phyloP scores from a whole-genome alignment of 1,284 basidiomycete species.

The Marasmius oreades region DNA sequence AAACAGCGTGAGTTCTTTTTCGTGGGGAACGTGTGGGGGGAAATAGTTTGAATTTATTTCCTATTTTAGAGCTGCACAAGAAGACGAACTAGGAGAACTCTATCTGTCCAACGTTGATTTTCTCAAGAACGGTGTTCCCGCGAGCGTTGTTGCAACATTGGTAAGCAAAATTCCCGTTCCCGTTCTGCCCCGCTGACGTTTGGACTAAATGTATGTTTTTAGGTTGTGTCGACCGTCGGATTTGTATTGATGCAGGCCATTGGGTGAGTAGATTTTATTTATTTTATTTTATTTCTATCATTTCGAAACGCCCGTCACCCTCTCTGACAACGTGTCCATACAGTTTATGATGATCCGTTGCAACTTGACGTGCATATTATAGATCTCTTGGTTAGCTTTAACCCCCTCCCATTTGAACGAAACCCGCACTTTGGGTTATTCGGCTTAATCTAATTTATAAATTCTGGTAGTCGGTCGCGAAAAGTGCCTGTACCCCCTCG shows the following conservation, averaged over 20 bases:
- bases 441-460: too few species aligned
- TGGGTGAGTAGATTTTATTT: slow-evolving; percentile 61
- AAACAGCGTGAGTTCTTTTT: slow-evolving; percentile 76
- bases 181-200: background rate
- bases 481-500: too few species aligned
- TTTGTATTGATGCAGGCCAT: slow-evolving; percentile 72
- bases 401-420: too few species aligned
- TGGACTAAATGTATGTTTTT: background rate
- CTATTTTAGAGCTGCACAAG: slow-evolving; percentile 76
- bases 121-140: slow-evolving; percentile 90
- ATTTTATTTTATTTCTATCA: too few species aligned
- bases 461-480: too few species aligned
- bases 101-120: slow-evolving; percentile 89
- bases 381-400: too few species aligned
- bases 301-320: too few species aligned
- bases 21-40: slow-evolving; percentile 11
- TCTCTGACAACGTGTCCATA: background rate
- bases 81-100: slow-evolving; percentile 90
- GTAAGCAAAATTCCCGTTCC: slow-evolving; percentile 42
- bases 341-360: background rate
- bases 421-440: too few species aligned
- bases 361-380: too few species aligned
- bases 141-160: slow-evolving; percentile 82
- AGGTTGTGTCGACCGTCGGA: slow-evolving; percentile 83
- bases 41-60: slow-evolving; percentile 10